Base-by-base conservation (phyloP, 306 rosid genomes). In the Gastrolobium bilobum region DNA sequence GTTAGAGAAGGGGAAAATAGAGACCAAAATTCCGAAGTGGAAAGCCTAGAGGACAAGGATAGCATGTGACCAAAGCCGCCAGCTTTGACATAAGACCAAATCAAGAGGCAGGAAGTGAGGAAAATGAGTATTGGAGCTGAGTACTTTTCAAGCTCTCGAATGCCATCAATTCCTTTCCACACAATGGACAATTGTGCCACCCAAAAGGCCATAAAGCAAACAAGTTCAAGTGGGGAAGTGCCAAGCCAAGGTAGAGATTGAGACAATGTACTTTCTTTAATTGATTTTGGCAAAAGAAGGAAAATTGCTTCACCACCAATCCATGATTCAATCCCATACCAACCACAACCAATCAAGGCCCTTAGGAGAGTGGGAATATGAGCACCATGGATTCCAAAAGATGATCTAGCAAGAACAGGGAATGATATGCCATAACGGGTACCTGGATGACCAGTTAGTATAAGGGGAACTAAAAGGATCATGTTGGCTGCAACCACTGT, bases 311-410 rank as follows among this genome's bases (percentile, higher is more conserved):
- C 95, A 0, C 99, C 97, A 11, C 97, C 95, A 4, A 94, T 94
- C 99, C 99, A 92, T 0, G 97, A 88, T 75, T 94, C 99, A 70
- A 94, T 94, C 2, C 99, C 99, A 58, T 92, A 94, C 97, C 99
- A 94, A 62, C 99, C 99, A 79, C 99, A 92, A n/a, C 97, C 99
- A 44, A 94, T 85, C 0, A 92, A 44, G 10, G 97, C 97, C 33
- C 99, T 82, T 1, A 94, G 79, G 2, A 94, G 92, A 2, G 97
- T 91, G 3, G 97, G 97, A 15, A 94, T 48, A 33, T 94, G 99
- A 59, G 99, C 91, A 57, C 99, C 99, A 3, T 79, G 88, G 37
- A 94, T 86, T 0, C 99, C 99, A 46, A 94, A 94, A 7, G 95
- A 86, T 38, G 99, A 92, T 37, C 99, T 87, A 2, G 88, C 97